Conservation (phyloP, 768 basidiomycete species). For the Clitopilus hobsonii region DNA sequence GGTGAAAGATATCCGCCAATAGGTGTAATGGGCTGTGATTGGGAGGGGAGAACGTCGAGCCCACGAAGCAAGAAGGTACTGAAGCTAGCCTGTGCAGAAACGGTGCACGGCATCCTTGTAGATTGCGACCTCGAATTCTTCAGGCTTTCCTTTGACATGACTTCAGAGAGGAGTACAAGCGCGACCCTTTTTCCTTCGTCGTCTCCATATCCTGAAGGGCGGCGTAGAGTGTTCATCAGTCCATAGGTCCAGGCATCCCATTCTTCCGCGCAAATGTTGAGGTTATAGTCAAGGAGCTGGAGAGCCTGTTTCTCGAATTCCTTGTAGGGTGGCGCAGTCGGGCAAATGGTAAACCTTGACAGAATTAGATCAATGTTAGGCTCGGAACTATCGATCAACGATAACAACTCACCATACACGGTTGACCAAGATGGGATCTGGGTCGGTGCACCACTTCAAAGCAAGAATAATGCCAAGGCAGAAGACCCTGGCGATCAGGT, state of each 20-base stretch:
- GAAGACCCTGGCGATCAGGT: conserved; percentile 45
- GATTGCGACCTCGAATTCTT: too few species aligned
- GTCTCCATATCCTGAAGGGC: neutral
- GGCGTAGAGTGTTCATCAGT: neutral
- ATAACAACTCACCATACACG: neutral
- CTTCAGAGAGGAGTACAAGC: neutral
- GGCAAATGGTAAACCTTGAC: neutral
- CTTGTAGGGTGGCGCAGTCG: neutral
- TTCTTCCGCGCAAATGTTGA: neutral
- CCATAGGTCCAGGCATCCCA: neutral
- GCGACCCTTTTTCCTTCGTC: neutral
- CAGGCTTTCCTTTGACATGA: conserved; percentile 1
- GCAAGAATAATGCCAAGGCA: conserved; percentile 52
- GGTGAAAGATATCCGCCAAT: too few species aligned
- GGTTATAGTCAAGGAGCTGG: neutral
- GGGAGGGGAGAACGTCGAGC: too few species aligned
- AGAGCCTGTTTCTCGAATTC: neutral
- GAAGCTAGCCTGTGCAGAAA: too few species aligned
- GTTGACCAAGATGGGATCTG: conserved; percentile 48
- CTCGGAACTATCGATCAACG: neutral
- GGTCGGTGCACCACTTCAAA: conserved; percentile 61
- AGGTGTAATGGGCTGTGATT: too few species aligned
- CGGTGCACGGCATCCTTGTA: too few species aligned
- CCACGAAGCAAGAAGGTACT: too few species aligned
- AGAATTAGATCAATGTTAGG: too few species aligned